Evolutionary conservation across 495 filamentous ascomycete species (phyloP), one percentile per base, ranked within the genome.

Genomic region (Xylaria scruposa): DNA sequence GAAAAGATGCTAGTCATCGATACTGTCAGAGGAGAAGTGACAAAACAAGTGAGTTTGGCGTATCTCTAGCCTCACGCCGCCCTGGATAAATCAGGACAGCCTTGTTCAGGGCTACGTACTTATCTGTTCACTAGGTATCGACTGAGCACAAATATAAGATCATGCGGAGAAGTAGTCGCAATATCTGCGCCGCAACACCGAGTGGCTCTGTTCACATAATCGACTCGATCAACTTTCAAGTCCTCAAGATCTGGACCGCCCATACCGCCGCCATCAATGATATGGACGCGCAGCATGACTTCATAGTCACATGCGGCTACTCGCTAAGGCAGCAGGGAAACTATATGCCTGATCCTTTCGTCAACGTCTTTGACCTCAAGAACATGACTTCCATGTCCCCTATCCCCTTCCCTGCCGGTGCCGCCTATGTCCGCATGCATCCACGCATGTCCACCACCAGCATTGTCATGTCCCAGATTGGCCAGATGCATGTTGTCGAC

Each of bases 331-430:
- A 83, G 62, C 79, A 79, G 59, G 79, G 73, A 65, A 85, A 80
- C 51, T 87, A 84, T 59, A 93, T 94, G 78, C 90, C 96, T 1
- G 96, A 98, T 76, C 91, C 93, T 2, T 87, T 97, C 60, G 94
- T 97, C 66, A 97, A 97, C 72, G 94, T 98, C 19, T 99, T 94
- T 75, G 94, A 98, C 78, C 83, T 99, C 33, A 97, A 95, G 80
- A 96, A 92, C 60, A 85, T 97, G 80, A 83, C 87, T 24, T 91
- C 94, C 10, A 86, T 98, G 74, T 91, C 93, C 15, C 96, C 96
- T 3, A 93, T 98, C 68, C 92, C 96, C 0, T 98, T 98, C 77
- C 94, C 94, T 63, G 90, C 93, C 10, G 93, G 94, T 1, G 95
- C 95, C 9, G 95, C 95, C 26, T 95, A 93, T 83, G 94, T 97